Evolutionary conservation across 192 early-diverging fungal genomes (phyloP).

Genomic region (Backusella morwellensis): DNA sequence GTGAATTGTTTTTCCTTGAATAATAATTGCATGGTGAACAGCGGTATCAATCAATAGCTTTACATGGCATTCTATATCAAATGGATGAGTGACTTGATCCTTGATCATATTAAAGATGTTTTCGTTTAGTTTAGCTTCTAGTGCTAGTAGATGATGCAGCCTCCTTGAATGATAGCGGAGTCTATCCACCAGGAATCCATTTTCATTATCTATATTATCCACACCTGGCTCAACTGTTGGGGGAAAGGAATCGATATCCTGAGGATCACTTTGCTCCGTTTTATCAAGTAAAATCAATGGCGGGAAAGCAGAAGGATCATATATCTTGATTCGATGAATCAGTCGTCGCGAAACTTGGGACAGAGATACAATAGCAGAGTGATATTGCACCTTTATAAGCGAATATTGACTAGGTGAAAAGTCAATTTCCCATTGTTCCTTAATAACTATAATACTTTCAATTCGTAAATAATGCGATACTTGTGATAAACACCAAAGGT

Average conservation of each 20-base stretch:
- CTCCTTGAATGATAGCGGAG: not conserved
- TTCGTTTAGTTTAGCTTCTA: not conserved
- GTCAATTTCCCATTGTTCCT: not conserved
- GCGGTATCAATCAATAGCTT: not conserved
- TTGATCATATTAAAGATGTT: not conserved
- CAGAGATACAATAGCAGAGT: not conserved
- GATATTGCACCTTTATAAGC: not conserved
- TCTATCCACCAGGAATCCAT: not conserved
- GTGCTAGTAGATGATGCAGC: not conserved
- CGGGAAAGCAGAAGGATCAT: not conserved
- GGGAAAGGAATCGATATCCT: not conserved
- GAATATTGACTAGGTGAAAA: not conserved
- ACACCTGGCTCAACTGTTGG: not conserved
- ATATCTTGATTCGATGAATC: not conserved
- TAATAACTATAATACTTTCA: not conserved
- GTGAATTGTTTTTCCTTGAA: not conserved
- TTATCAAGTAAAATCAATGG: not conserved
- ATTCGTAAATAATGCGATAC: not conserved
- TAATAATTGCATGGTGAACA: not conserved
- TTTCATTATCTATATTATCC: not conserved
- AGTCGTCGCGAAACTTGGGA: not conserved
- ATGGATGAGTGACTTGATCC: not conserved
- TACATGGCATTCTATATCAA: not conserved
- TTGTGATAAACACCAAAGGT: not conserved
- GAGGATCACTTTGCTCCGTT: not conserved